Percentiles rank a stretch among this genome's conserved stretches.
phyloP scores from a whole-genome alignment of 106 monocot genomes.

The Allium cepa region DNA sequence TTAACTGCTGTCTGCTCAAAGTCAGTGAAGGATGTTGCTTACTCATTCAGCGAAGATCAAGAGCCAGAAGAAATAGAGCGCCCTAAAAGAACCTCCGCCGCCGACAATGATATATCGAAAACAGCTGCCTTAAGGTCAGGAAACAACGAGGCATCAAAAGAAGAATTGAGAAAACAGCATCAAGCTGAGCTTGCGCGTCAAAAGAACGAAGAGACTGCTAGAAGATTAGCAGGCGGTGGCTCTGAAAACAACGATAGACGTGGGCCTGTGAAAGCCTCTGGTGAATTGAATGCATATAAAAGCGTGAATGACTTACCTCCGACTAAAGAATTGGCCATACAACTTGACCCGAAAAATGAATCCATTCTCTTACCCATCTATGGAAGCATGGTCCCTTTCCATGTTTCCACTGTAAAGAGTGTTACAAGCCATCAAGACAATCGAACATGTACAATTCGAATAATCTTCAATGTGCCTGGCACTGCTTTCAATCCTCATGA shows the following conservation, averaged over 20 bases:
- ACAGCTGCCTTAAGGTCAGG: conserved; percentile 71
- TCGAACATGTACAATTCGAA: conserved; percentile 75
- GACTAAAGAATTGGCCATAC: conserved; percentile 55
- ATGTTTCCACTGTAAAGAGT: conserved; percentile 85
- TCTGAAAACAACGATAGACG: conserved; percentile 39
- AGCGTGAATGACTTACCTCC: conserved; percentile 71
- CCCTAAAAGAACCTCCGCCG: conserved; percentile 11
- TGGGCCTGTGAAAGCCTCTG: conserved; percentile 42
- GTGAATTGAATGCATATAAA: conserved; percentile 77
- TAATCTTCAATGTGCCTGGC: conserved; percentile 95
- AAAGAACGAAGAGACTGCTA: conserved; percentile 80
- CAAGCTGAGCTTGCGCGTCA: conserved; percentile 93
- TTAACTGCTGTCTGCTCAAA: conserved; percentile 71
- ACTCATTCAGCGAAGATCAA: conserved; percentile 66
- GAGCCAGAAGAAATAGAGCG: not conserved
- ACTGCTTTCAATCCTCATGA: conserved; percentile 82
- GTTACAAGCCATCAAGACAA: conserved; percentile 89
- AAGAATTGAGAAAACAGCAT: conserved; percentile 77
- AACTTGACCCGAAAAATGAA: conserved; percentile 88
- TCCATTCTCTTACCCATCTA: conserved; percentile 78
- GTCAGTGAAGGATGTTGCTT: conserved; percentile 60
- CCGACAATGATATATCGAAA: conserved; percentile 26
- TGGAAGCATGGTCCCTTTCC: conserved; percentile 87
- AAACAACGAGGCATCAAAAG: conserved; percentile 73
- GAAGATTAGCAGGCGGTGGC: conserved; percentile 44